Percentiles rank a stretch among this genome's conserved stretches.
These are phyloP conservation scores for Dianthus caryophyllus DNA, from an alignment of 148 eudicot species.

Conservation along the genomic window DNA sequence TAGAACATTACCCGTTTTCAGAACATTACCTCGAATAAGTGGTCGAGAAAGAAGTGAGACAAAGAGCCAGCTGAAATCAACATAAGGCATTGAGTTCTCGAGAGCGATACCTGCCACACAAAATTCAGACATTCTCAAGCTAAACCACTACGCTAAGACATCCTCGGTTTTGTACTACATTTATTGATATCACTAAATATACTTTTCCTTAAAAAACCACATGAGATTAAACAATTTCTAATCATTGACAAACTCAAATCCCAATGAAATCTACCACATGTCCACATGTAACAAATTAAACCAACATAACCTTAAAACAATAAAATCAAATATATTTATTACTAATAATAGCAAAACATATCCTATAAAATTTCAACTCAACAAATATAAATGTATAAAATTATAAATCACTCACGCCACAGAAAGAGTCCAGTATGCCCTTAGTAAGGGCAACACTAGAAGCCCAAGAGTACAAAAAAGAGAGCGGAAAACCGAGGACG, in stretches of 20 bases:
- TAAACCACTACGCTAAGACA: too few relatives aligned
- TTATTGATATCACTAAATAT: too few relatives aligned
- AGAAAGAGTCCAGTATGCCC: constrained; percentile 56
- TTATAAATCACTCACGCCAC: constrained; percentile 44
- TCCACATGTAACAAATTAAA: neutral
- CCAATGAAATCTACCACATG: neutral
- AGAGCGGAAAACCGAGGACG: constrained; percentile 65
- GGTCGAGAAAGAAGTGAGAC: constrained; percentile 86
- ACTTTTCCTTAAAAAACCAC: neutral
- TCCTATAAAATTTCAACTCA: neutral
- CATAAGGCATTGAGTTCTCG: constrained; percentile 62
- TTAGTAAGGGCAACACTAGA: constrained; percentile 44
- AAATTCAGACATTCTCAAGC: too few relatives aligned
- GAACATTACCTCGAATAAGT: constrained; percentile 72
- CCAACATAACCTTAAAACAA: neutral
- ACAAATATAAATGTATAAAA: neutral
- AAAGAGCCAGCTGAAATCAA: constrained; percentile 76
- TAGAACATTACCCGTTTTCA: neutral
- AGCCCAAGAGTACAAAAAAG: constrained; percentile 52
- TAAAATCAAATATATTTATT: too few relatives aligned
- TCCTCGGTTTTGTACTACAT: too few relatives aligned
- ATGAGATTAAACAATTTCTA: constrained; percentile 6
- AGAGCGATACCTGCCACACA: constrained; percentile 54
- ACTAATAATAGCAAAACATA: neutral
- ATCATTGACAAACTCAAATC: neutral